Conservation (phyloP, 2,329 filamentous ascomycete species). For the Clarireedia homoeocarpa region DNA sequence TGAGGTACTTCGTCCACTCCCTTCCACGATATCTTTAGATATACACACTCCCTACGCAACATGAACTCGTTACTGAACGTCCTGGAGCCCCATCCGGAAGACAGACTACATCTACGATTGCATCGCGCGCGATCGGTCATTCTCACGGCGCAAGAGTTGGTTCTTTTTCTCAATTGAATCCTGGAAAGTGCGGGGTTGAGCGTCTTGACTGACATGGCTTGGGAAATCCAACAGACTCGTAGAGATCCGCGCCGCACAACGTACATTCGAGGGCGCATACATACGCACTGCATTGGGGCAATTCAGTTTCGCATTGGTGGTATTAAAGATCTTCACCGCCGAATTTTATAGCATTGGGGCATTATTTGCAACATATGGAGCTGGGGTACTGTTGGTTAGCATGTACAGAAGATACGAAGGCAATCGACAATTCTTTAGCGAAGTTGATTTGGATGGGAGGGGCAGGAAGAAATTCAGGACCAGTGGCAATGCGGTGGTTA, state of each 20-base stretch:
- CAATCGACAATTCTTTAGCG: constrained; percentile 85
- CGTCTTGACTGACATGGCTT: background rate
- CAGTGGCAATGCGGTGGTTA: constrained; percentile 52
- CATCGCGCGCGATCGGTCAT: constrained; percentile 80
- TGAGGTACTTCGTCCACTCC: constrained; percentile 14
- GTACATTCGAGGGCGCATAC: constrained; percentile 96
- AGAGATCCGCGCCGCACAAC: constrained; percentile 88
- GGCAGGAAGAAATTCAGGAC: constrained; percentile 52
- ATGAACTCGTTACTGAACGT: constrained; percentile 16
- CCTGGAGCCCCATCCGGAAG: constrained; percentile 55
- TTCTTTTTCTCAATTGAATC: constrained; percentile 5
- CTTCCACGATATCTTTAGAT: background rate
- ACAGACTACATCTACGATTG: constrained; percentile 69
- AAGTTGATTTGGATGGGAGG: constrained; percentile 32
- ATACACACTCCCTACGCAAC: background rate
- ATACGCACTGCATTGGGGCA: constrained; percentile 89
- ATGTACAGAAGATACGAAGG: constrained; percentile 84
- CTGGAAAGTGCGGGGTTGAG: background rate
- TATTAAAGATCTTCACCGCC: constrained; percentile 91
- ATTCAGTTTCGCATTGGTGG: constrained; percentile 89
- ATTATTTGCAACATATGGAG: constrained; percentile 86
- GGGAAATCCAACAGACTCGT: constrained; percentile 49
- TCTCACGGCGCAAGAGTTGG: constrained; percentile 63
- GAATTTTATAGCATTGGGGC: constrained; percentile 98
- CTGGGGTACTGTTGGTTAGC: constrained; percentile 74